Conservation (phyloP, 2,329 filamentous ascomycete genomes). For the Cladobotryum protrusum region DNA sequence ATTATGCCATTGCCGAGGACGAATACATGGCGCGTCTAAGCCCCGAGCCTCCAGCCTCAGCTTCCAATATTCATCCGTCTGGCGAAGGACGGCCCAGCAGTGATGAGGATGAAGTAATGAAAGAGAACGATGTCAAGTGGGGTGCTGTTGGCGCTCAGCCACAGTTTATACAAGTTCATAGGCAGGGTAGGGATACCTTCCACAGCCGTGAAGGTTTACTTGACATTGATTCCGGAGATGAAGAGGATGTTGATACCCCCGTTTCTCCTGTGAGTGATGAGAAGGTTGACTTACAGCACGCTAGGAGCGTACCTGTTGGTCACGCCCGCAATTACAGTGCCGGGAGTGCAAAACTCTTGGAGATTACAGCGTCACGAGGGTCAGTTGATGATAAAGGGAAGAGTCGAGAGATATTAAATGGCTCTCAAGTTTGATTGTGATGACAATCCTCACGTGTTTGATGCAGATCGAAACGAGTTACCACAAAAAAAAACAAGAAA, state of each 20-base stretch:
- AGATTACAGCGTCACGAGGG: slow-evolving; percentile 49
- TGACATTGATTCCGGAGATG: slow-evolving; percentile 33
- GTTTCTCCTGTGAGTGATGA: slow-evolving; percentile 26
- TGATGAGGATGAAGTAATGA: slow-evolving; percentile 47
- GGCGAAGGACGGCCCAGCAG: slow-evolving; percentile 51
- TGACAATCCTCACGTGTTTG: slow-evolving; percentile 3
- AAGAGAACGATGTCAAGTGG: slow-evolving; percentile 44
- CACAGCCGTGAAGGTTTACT: slow-evolving; percentile 49
- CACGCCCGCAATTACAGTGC: slow-evolving; percentile 69
- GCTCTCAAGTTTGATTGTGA: slow-evolving; percentile 7
- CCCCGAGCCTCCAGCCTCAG: slow-evolving; percentile 20
- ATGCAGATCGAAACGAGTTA: slow-evolving; percentile 6
- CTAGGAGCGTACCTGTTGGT: slow-evolving; percentile 63
- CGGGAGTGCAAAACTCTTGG: slow-evolving; percentile 68
- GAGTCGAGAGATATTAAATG: slow-evolving; percentile 17
- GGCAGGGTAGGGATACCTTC: slow-evolving; percentile 37
- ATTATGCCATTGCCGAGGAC: slow-evolving; percentile 57
- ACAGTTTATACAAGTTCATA: slow-evolving; percentile 54
- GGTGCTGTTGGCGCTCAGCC: slow-evolving; percentile 42
- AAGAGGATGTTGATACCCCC: slow-evolving; percentile 23
- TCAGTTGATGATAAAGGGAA: slow-evolving; percentile 45
- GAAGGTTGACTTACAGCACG: slow-evolving; percentile 48
- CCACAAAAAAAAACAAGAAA: background rate
- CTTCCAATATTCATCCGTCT: slow-evolving; percentile 32
- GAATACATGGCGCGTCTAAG: slow-evolving; percentile 60